Evolutionary conservation across 345 rosid species (phyloP).

Genomic region (Isatis tinctoria): DNA sequence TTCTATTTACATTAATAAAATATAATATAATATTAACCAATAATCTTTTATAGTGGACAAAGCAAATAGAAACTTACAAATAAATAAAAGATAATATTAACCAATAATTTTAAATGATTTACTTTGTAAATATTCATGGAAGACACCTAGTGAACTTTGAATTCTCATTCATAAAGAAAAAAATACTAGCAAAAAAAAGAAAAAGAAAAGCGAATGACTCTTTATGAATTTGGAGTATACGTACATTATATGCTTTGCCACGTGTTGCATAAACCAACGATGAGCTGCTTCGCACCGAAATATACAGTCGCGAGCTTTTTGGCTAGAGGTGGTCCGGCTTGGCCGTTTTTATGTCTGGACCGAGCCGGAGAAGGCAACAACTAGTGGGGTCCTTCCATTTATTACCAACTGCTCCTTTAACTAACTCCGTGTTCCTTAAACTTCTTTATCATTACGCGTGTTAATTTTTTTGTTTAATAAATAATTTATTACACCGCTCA

Average conservation of each 20-base stretch:
- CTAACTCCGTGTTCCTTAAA: constrained; percentile 19
- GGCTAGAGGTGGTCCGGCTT: constrained; percentile 22
- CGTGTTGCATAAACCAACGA: background rate
- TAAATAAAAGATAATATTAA: too few species aligned
- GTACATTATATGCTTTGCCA: constrained; percentile 3
- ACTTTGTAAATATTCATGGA: too few species aligned
- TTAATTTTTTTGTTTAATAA: background rate
- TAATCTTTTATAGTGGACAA: too few species aligned
- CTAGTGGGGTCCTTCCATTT: constrained; percentile 17
- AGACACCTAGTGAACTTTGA: background rate
- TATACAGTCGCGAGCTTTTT: constrained; percentile 8
- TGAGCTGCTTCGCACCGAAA: constrained; percentile 23
- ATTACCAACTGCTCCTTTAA: constrained; percentile 16
- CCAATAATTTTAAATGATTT: too few species aligned
- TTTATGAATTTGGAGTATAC: background rate
- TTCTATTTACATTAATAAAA: too few species aligned
- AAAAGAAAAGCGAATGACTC: background rate
- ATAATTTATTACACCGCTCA: background rate
- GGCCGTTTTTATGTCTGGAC: constrained; percentile 18
- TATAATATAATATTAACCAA: too few species aligned
- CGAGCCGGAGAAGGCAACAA: constrained; percentile 7
- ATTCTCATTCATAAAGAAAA: background rate
- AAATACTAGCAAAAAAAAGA: background rate
- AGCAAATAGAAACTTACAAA: too few species aligned
- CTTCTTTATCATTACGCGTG: constrained; percentile 16